Conservation (phyloP, 306 rosid species). For the Dalbergia cochinchinensis region DNA sequence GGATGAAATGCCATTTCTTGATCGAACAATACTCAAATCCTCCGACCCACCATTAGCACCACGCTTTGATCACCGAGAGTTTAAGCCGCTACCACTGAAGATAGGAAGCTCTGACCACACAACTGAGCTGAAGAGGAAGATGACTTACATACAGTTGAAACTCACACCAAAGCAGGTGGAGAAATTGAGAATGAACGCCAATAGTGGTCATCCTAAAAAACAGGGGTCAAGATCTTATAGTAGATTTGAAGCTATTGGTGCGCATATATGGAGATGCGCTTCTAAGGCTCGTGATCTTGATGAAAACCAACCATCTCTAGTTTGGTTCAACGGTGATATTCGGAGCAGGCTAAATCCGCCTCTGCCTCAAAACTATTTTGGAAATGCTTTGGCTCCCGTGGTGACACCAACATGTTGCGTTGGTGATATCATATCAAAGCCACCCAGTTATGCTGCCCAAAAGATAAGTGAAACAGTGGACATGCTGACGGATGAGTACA, state of each 20-base stretch:
- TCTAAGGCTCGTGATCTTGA: conserved; percentile 2
- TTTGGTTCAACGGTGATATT: neutral
- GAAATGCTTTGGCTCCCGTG: neutral
- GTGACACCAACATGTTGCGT: neutral
- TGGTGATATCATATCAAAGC: neutral
- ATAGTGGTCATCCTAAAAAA: neutral
- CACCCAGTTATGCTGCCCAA: neutral
- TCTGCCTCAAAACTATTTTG: conserved; percentile 19
- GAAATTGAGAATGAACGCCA: neutral
- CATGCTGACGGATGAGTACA: neutral
- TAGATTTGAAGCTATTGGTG: conserved; percentile 9
- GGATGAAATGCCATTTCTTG: neutral
- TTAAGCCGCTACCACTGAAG: conserved; percentile 11
- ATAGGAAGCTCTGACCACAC: neutral
- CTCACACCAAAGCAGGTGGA: conserved; percentile 8
- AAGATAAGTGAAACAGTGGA: conserved; percentile 18
- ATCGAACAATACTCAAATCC: conserved; percentile 7
- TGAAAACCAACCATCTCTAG: neutral
- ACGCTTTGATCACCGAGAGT: conserved; percentile 23
- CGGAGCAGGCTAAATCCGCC: conserved; percentile 31
- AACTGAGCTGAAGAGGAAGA: neutral
- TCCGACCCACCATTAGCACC: neutral
- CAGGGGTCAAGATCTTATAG: neutral
- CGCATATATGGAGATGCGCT: conserved; percentile 27
- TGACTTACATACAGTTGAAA: neutral